These are phyloP conservation scores for Dissophora ornata DNA, from an alignment of 192 early-diverging fungal species.

Conservation along the genomic window DNA sequence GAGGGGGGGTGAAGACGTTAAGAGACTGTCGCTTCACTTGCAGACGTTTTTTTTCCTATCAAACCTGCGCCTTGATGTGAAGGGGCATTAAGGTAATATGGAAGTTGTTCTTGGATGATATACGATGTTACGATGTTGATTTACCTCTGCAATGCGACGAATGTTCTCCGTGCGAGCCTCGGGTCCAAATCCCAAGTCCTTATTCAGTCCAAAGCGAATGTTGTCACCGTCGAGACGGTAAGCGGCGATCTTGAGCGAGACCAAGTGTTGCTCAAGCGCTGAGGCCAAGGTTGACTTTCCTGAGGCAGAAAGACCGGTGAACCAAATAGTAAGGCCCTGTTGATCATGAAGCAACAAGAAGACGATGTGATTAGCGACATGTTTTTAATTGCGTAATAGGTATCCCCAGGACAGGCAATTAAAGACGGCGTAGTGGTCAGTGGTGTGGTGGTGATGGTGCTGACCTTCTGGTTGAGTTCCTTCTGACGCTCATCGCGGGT, in stretches of 20 bases:
- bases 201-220: slow-evolving; percentile 97
- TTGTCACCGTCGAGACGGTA: slow-evolving; percentile 98
- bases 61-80: too few species aligned
- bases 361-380: too few species aligned
- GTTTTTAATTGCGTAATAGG: too few species aligned
- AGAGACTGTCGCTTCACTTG: too few species aligned
- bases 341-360: not conserved
- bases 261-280: slow-evolving; percentile 89
- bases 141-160: slow-evolving; percentile 89
- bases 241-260: slow-evolving; percentile 76
- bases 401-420: not conserved
- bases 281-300: slow-evolving; percentile 94
- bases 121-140: too few species aligned
- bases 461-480: slow-evolving; percentile 75
- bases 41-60: too few species aligned
- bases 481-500: slow-evolving; percentile 77
- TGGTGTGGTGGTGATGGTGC: not conserved
- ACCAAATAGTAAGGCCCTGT: slow-evolving; percentile 90
- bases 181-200: slow-evolving; percentile 91
- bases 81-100: too few species aligned
- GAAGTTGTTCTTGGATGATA: too few species aligned
- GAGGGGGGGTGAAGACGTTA: too few species aligned
- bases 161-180: slow-evolving; percentile 96
- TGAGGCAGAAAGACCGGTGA: slow-evolving; percentile 94
- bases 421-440: not conserved